A percentile compares a stretch with the other conserved stretches of the same genome.
Evolutionary conservation across 2,329 filamentous ascomycete species (phyloP).

Genomic region (Aspergillus sclerotialis): DNA sequence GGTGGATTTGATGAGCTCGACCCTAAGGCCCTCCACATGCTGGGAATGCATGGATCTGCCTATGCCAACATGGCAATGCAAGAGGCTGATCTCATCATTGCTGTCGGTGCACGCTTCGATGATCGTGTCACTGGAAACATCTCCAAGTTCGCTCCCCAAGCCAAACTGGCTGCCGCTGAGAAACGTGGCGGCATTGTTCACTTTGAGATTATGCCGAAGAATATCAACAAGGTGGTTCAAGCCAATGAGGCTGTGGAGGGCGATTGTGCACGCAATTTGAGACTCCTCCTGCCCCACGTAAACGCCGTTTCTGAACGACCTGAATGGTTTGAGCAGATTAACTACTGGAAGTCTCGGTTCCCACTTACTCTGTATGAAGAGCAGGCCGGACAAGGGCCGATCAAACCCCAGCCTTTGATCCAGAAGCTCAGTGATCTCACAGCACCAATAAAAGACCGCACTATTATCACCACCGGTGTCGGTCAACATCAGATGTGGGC

Average conservation of each 20-base stretch:
- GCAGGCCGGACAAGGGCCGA: conserved; percentile 65
- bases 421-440: conserved; percentile 84
- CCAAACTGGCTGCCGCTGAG: conserved; percentile 76
- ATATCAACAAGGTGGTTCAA: conserved; percentile 99
- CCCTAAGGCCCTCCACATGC: conserved; percentile 92
- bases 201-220: conserved; percentile 98
- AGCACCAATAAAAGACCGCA: conserved; percentile 69
- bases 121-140: conserved; percentile 84
- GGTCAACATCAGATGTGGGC: conserved; percentile 99
- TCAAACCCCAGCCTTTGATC: conserved; percentile 92
- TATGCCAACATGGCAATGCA: conserved; percentile 99
- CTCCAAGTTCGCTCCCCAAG: conserved; percentile 79
- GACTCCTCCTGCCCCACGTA: conserved; percentile 65
- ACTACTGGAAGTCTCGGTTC: conserved; percentile 85
- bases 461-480: conserved; percentile 87
- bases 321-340: conserved; percentile 86
- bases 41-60: conserved; percentile 95
- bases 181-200: conserved; percentile 90
- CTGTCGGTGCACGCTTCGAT: conserved; percentile 88
- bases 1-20: conserved; percentile 90
- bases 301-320: conserved; percentile 59
- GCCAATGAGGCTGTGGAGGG: conserved; percentile 93
- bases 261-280: conserved; percentile 75
- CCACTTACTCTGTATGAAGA: conserved; percentile 76
- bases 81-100: conserved; percentile 91